Evolutionary conservation across 2,329 filamentous ascomycete species (phyloP).

Genomic region (Colletotrichum somersetense): DNA sequence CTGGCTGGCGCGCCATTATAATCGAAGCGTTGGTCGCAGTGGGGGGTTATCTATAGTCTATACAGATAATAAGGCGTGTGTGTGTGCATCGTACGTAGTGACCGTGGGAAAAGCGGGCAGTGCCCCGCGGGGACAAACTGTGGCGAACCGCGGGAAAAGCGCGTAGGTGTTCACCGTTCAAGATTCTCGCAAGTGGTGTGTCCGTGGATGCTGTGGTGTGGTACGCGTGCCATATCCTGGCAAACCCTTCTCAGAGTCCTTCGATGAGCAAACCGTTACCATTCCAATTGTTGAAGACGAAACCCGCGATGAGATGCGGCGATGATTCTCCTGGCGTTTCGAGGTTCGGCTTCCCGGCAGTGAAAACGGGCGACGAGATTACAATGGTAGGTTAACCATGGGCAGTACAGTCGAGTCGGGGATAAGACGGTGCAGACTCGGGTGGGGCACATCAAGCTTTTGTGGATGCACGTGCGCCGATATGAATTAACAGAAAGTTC

Average conservation of each 20-base stretch:
- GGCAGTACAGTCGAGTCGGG: not conserved
- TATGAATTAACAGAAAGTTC: not conserved
- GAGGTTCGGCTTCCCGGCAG: not conserved
- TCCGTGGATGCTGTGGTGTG: not conserved
- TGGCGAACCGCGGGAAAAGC: not conserved
- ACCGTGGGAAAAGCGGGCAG: not conserved
- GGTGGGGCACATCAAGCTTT: not conserved
- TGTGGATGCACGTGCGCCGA: not conserved
- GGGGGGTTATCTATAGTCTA: not conserved
- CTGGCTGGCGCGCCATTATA: constrained; percentile 5
- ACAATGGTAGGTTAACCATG: not conserved
- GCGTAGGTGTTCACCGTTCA: not conserved
- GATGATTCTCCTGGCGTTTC: not conserved
- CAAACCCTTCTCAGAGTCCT: not conserved
- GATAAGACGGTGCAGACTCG: not conserved
- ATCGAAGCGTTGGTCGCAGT: not conserved
- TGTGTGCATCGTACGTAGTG: not conserved
- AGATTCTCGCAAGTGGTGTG: constrained; percentile 3
- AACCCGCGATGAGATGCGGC: not conserved
- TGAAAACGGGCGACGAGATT: not conserved
- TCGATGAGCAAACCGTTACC: not conserved
- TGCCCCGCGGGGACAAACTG: not conserved
- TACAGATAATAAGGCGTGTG: too few species aligned
- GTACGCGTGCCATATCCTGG: constrained; percentile 15
- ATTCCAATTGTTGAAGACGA: constrained; percentile 1